These are phyloP conservation scores for Dipodascus geniculatus DNA, from an alignment of 805 yeast species.

Conservation along the genomic window DNA sequence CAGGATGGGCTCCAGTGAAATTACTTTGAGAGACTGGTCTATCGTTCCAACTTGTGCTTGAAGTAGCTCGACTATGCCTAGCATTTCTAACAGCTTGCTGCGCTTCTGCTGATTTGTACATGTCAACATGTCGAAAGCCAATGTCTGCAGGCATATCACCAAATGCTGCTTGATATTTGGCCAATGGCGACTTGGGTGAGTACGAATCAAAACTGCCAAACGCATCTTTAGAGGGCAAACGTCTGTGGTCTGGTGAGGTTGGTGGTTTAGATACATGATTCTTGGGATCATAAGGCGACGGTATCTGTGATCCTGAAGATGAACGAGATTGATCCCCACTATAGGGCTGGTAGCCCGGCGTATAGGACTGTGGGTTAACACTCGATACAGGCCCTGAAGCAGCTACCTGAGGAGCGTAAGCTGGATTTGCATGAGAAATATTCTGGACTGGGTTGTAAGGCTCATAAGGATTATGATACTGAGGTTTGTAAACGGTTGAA, in stretches of 20 bases:
- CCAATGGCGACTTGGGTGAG: background rate
- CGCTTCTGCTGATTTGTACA: constrained; percentile 1
- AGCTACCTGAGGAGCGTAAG: too few species aligned
- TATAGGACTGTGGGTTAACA: too few species aligned
- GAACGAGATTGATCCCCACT: background rate
- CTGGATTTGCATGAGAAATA: too few species aligned
- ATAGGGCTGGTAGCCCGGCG: too few species aligned
- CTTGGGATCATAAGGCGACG: background rate
- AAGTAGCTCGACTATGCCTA: background rate
- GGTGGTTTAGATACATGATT: background rate
- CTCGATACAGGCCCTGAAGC: background rate
- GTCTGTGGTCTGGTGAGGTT: background rate
- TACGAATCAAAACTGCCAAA: background rate
- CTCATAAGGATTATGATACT: background rate
- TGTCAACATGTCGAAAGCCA: background rate
- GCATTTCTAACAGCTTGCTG: background rate
- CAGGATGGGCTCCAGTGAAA: background rate
- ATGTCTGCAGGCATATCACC: constrained; percentile 1
- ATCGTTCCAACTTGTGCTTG: background rate
- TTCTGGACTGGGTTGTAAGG: background rate
- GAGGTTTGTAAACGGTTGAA: background rate
- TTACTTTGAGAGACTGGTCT: background rate
- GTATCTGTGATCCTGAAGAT: background rate
- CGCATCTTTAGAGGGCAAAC: background rate
- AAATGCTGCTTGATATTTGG: background rate